Base-by-base conservation (phyloP, 1,284 basidiomycete genomes). In the Cutaneotrichosporon dermatis region DNA sequence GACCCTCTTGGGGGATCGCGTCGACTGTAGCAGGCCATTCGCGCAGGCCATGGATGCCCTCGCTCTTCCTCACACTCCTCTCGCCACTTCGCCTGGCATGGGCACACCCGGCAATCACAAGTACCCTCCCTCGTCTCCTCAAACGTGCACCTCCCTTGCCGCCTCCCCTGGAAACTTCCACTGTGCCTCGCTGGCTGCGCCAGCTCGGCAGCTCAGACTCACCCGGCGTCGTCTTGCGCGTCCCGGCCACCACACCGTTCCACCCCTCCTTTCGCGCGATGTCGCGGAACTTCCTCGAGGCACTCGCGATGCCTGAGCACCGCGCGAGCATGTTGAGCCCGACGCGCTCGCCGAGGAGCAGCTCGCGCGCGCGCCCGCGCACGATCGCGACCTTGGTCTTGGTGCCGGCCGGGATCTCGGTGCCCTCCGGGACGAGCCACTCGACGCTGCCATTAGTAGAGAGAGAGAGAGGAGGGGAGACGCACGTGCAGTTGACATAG, bases 141-240 rank as follows among this genome's bases (percentile, higher is more conserved):
- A 25, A 25, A 25, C 25, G 25, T 25, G 25, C 25, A 25, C 25
- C 25, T 25, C 25, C 25, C 25, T 25, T 25, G 25, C 25, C 25
- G 25, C 25, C 25, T 25, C 25, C 25, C 25, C 25, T 25, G 25
- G 25, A 25, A 25, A 25, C 25, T 25, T 25, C 25, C 25, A 25
- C 25, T 25, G 25, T 25, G 25, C 25, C 25, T 25, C 25, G 25
- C 25, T 25, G 25, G 25, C 25, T 25, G 25, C 25, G 25, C 25
- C 25, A 25, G 25, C 25, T 25, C 25, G 25, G 25, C 25, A 25
- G 25, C 25, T 25, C 25, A 25, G 25, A 60, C 74, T 55, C 74
- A 83, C 88, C 92, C n/a, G 95, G 96, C 1, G 95, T 98, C 0
- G 95, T 99, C 83, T 99, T 99, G 61, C 95, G 83, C 16, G 96